Evolutionary conservation across 2,329 filamentous ascomycete species (phyloP).

Genomic region (Penicillium sp.): DNA sequence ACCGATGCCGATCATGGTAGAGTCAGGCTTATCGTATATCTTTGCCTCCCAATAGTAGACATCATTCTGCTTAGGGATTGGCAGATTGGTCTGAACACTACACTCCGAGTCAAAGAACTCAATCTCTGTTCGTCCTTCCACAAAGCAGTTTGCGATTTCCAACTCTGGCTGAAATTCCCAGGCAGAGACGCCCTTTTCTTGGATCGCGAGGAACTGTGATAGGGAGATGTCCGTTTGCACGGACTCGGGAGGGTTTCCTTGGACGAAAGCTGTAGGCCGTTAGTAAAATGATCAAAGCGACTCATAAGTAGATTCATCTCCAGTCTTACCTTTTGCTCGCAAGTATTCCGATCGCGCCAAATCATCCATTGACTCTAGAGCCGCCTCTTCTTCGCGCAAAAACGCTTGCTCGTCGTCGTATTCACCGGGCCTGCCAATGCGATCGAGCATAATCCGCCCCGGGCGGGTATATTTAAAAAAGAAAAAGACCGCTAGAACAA

Average conservation of each 20-base stretch:
- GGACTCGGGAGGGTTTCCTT: slow-evolving; percentile 92
- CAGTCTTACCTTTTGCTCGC: slow-evolving; percentile 77
- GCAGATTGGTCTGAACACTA: slow-evolving; percentile 93
- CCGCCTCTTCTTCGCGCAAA: slow-evolving; percentile 88
- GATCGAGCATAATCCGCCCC: slow-evolving; percentile 88
- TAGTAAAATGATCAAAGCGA: slow-evolving; percentile 6
- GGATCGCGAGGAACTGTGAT: slow-evolving; percentile 95
- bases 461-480: slow-evolving; percentile 88
- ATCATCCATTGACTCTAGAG: slow-evolving; percentile 93
- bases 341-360: slow-evolving; percentile 85
- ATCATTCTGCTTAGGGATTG: slow-evolving; percentile 97
- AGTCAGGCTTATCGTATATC: slow-evolving; percentile 95
- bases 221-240: slow-evolving; percentile 94
- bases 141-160: slow-evolving; percentile 98
- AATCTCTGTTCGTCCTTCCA: slow-evolving; percentile 92
- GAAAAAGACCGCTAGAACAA: slow-evolving; percentile 79
- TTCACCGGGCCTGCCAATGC: slow-evolving; percentile 88
- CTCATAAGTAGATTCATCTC: not conserved
- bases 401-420: slow-evolving; percentile 98
- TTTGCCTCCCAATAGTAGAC: slow-evolving; percentile 99
- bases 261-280: slow-evolving; percentile 70
- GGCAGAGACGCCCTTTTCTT: slow-evolving; percentile 98
- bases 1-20: slow-evolving; percentile 81
- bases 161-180: slow-evolving; percentile 99
- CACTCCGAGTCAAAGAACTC: slow-evolving; percentile 99